Percentiles rank a stretch among this genome's conserved stretches.
Evolutionary conservation across 352 stramenopile species (phyloP).

Genomic region (Phytophthora syringae): DNA sequence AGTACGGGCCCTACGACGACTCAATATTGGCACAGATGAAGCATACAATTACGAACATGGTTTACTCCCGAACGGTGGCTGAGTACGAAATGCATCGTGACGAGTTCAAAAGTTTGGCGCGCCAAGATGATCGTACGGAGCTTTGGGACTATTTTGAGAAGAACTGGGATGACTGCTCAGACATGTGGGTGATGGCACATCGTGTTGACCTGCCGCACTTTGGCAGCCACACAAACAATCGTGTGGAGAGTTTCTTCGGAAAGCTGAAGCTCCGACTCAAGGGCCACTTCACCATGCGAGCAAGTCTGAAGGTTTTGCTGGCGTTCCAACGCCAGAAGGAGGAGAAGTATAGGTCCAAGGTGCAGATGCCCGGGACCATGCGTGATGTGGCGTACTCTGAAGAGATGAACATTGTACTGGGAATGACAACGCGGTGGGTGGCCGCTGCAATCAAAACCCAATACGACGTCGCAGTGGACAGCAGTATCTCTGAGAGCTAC

Average conservation of each 20-base stretch:
- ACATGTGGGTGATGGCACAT: slow-evolving; percentile 20
- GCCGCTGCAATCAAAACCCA: slow-evolving; percentile 2
- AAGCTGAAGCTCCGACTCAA: slow-evolving; percentile 10
- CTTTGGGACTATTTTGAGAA: slow-evolving; percentile 8
- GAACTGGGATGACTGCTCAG: slow-evolving; percentile 11
- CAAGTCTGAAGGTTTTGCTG: neutral
- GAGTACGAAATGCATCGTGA: neutral
- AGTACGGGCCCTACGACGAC: slow-evolving; percentile 7
- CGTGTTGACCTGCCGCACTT: slow-evolving; percentile 13
- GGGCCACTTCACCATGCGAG: neutral
- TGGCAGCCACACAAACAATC: slow-evolving; percentile 15
- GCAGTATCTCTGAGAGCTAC: neutral
- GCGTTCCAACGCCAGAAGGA: neutral
- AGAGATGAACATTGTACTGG: slow-evolving; percentile 1
- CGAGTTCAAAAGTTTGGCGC: slow-evolving; percentile 12
- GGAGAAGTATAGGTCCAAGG: neutral
- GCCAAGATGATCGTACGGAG: neutral
- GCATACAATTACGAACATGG: slow-evolving; percentile 16
- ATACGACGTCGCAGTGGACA: neutral
- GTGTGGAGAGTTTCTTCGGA: slow-evolving; percentile 14
- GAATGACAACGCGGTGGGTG: slow-evolving; percentile 3
- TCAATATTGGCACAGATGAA: slow-evolving; percentile 18
- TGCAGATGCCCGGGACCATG: neutral
- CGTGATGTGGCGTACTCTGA: neutral
- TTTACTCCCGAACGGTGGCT: neutral